Conservation (phyloP, 2,329 filamentous ascomycete species). For the Monilinia vaccinii-corymbosi region DNA sequence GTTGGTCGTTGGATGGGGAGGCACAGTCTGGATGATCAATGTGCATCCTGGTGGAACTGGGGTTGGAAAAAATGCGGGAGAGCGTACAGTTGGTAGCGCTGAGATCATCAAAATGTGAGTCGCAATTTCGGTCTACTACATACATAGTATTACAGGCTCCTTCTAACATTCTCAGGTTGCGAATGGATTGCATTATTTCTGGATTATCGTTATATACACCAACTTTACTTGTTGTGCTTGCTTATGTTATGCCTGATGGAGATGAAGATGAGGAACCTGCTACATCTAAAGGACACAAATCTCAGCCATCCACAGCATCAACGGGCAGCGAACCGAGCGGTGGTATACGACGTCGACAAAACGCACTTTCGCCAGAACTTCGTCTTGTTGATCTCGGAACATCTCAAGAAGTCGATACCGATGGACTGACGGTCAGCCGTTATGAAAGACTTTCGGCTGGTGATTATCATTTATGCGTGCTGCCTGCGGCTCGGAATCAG, state of each 20-base stretch:
- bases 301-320: conserved; percentile 37
- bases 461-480: conserved; percentile 82
- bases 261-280: conserved; percentile 34
- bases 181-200: conserved; percentile 96
- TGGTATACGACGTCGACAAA: conserved; percentile 62
- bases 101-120: conserved; percentile 89
- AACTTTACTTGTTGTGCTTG: conserved; percentile 81
- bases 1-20: conserved; percentile 88
- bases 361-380: conserved; percentile 78
- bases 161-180: conserved; percentile 50
- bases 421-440: conserved; percentile 75
- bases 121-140: background rate
- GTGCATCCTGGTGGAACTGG: conserved; percentile 69
- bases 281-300: conserved; percentile 30
- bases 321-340: conserved; percentile 50
- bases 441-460: conserved; percentile 78
- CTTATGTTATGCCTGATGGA: conserved; percentile 68
- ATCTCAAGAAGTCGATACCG: conserved; percentile 75
- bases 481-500: conserved; percentile 66
- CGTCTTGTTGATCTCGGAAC: conserved; percentile 83
- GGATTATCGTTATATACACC: conserved; percentile 95
- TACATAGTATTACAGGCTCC: background rate
- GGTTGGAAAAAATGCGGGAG: conserved; percentile 56
- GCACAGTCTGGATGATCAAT: conserved; percentile 91
- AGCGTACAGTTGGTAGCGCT: conserved; percentile 66